Evolutionary conservation across 805 yeast species (phyloP).

Genomic region (Ogataea methylovora): DNA sequence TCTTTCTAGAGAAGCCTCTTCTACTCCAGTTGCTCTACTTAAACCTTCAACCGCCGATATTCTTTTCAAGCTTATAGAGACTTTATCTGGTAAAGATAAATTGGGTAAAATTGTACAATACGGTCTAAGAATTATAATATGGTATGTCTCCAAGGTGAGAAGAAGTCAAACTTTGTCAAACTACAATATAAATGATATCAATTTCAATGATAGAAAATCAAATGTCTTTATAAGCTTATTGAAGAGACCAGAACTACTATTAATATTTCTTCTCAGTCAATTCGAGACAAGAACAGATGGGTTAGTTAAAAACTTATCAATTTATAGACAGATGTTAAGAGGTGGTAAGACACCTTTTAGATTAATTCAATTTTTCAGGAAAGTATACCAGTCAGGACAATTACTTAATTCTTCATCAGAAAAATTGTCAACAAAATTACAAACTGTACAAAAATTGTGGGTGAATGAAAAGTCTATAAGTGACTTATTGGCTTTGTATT

Average conservation of each 20-base stretch:
- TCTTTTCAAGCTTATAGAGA: conserved; percentile 44
- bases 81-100: conserved; percentile 64
- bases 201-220: conserved; percentile 19
- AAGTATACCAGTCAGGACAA: conserved; percentile 17
- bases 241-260: conserved; percentile 20
- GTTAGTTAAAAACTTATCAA: conserved; percentile 38
- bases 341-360: conserved; percentile 67
- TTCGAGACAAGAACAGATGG: conserved; percentile 34
- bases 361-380: conserved; percentile 28
- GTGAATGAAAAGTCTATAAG: conserved; percentile 39
- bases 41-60: conserved; percentile 18
- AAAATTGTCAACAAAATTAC: conserved; percentile 11
- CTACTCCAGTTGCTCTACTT: neutral
- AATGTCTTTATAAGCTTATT: conserved; percentile 17
- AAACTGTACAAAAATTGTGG: conserved; percentile 22
- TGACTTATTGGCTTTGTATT: conserved; percentile 51
- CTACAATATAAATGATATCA: conserved; percentile 8
- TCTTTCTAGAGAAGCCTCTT: neutral
- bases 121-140: conserved; percentile 42
- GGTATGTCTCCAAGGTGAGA: conserved; percentile 36
- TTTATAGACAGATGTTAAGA: conserved; percentile 61
- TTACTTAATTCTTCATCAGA: neutral
- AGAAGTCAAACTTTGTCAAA: conserved; percentile 12
- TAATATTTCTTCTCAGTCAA: conserved; percentile 30
- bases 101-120: conserved; percentile 59